A percentile compares a stretch with the other conserved stretches of the same genome.
Conservation (phyloP, 768 basidiomycete species). For the Coprinopsis sp. region DNA sequence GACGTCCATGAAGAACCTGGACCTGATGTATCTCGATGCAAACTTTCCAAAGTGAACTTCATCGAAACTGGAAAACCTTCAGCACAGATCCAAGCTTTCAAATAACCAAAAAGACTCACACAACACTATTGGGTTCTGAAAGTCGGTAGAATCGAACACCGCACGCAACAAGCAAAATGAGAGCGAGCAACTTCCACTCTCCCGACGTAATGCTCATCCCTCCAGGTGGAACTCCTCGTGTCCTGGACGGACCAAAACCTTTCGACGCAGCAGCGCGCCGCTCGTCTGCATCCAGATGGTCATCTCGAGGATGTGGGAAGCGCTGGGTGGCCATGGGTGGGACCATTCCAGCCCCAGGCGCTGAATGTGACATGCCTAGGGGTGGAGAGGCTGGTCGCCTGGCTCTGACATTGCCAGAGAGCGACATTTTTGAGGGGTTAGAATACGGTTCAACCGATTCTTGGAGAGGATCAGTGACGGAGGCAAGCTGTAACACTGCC, state of each 20-base stretch:
- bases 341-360: conserved; percentile 30
- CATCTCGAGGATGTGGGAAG: conserved; percentile 62
- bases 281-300: conserved; percentile 71
- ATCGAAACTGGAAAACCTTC: conserved; percentile 64
- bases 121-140: conserved; percentile 84
- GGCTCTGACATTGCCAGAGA: conserved; percentile 56
- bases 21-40: conserved; percentile 89
- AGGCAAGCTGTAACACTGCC: background rate
- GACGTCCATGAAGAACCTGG: conserved; percentile 89
- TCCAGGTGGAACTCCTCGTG: conserved; percentile 45
- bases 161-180: conserved; percentile 63
- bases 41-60: conserved; percentile 99
- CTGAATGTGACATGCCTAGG: conserved; percentile 12
- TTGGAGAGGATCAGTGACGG: background rate
- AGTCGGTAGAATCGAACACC: conserved; percentile 85
- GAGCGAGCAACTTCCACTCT: conserved; percentile 72
- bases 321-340: conserved; percentile 32
- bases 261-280: conserved; percentile 66
- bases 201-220: conserved; percentile 62
- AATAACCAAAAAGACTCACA: conserved; percentile 54
- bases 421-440: conserved; percentile 6
- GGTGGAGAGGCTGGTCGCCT: conserved; percentile 66
- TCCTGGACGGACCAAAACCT: conserved; percentile 51
- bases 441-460: background rate
- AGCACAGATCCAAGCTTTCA: conserved; percentile 3